Evolutionary conservation across 106 monocot genomes (phyloP).

Genomic region (Dendrobium chrysotoxum): DNA sequence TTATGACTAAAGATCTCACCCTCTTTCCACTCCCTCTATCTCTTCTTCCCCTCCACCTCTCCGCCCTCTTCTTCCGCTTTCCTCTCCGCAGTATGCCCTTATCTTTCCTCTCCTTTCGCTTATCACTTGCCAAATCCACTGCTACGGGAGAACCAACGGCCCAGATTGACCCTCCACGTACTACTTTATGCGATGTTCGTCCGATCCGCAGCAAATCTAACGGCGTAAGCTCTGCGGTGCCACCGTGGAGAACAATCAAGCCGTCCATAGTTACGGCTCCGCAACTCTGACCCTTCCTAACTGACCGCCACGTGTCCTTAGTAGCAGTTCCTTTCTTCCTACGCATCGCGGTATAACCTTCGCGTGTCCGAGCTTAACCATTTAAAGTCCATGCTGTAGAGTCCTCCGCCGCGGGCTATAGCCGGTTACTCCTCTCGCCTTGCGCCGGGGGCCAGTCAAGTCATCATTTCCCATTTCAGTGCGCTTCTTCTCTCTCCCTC

Average conservation of each 20-base stretch:
- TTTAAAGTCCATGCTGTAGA: background rate
- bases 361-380: background rate
- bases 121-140: slow-evolving; percentile 11
- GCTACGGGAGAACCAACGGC: slow-evolving; percentile 6
- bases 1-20: background rate
- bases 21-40: background rate
- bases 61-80: slow-evolving; percentile 9
- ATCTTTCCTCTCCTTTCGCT: slow-evolving; percentile 5
- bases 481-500: background rate
- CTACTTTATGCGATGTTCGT: background rate
- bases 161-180: background rate
- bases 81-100: slow-evolving; percentile 2
- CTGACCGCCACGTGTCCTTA: slow-evolving; percentile 13
- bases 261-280: background rate
- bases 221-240: background rate
- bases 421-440: slow-evolving; percentile 3
- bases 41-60: background rate
- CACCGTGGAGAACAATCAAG: slow-evolving; percentile 10
- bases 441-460: slow-evolving; percentile 7
- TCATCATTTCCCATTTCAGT: slow-evolving; percentile 15
- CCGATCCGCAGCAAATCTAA: background rate
- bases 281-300: background rate
- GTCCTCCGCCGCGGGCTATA: slow-evolving; percentile 2
- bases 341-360: background rate
- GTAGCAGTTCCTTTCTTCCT: slow-evolving; percentile 4